Evolutionary conservation across 1,284 basidiomycete genomes (phyloP).

Genomic region (Bjerkandera adusta): DNA sequence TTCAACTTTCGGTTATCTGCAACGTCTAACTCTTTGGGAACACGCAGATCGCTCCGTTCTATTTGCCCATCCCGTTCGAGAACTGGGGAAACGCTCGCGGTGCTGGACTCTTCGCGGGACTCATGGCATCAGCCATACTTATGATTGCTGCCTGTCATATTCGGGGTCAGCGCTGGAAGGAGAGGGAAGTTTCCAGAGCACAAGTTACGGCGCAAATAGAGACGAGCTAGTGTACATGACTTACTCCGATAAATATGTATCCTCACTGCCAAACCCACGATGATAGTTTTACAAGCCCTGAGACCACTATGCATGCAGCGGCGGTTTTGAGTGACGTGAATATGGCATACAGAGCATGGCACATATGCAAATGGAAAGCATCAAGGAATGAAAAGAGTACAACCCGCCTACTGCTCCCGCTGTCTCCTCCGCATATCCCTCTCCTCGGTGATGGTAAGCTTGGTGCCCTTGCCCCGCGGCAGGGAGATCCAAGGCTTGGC

Average conservation of each 20-base stretch:
- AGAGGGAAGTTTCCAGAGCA: too few relatives aligned
- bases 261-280: too few relatives aligned
- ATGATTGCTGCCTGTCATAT: slow-evolving; percentile 1
- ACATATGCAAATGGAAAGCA: slow-evolving; percentile 30
- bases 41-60: slow-evolving; percentile 1
- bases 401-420: slow-evolving; percentile 44
- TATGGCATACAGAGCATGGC: slow-evolving; percentile 51
- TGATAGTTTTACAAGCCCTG: slow-evolving; percentile 4
- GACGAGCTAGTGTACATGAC: too few relatives aligned
- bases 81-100: neutral
- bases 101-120: neutral
- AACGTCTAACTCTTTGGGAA: neutral
- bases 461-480: slow-evolving; percentile 97
- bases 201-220: too few relatives aligned
- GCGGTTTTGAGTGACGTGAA: slow-evolving; percentile 29
- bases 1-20: neutral
- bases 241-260: too few relatives aligned
- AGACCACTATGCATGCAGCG: slow-evolving; percentile 20
- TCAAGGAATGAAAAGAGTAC: slow-evolving; percentile 27
- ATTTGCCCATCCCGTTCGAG: slow-evolving; percentile 2
- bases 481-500: slow-evolving; percentile 96
- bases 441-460: slow-evolving; percentile 89
- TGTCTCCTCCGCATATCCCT: slow-evolving; percentile 78
- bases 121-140: neutral
- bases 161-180: neutral